phyloP scores from a whole-genome alignment of 192 early-diverging fungal species.

The Gigaspora rosea region DNA sequence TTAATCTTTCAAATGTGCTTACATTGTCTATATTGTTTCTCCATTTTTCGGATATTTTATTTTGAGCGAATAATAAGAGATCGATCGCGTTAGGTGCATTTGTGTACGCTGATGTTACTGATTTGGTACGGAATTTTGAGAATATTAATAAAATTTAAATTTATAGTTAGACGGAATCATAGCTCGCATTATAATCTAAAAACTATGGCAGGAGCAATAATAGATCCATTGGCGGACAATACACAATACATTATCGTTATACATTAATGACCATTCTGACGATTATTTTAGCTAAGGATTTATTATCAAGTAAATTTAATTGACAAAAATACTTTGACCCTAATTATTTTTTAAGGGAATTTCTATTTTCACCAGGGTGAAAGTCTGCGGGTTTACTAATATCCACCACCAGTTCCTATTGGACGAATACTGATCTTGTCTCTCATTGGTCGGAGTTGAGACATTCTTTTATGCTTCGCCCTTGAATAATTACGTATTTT shows the following conservation, averaged over 20 bases:
- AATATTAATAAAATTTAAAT: not conserved
- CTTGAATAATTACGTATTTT: too few species aligned
- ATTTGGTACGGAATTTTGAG: slow-evolving; percentile 58
- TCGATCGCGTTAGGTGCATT: slow-evolving; percentile 73
- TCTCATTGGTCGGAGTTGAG: too few species aligned
- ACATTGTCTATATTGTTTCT: slow-evolving; percentile 76
- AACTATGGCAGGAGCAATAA: slow-evolving; percentile 82
- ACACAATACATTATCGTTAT: slow-evolving; percentile 66
- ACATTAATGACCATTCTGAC: slow-evolving; percentile 84
- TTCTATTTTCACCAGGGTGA: too few species aligned
- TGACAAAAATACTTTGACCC: not conserved
- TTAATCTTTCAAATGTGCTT: slow-evolving; percentile 87
- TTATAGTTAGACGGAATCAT: slow-evolving; percentile 80
- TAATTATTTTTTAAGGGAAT: not conserved
- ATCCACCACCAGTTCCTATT: too few species aligned
- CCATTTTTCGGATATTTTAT: slow-evolving; percentile 93
- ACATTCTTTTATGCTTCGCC: too few species aligned
- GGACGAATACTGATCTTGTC: too few species aligned
- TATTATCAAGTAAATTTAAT: slow-evolving; percentile 67
- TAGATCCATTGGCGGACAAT: slow-evolving; percentile 95
- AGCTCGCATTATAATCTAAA: slow-evolving; percentile 85
- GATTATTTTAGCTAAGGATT: slow-evolving; percentile 66
- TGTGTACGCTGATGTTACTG: slow-evolving; percentile 80
- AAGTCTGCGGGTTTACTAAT: too few species aligned
- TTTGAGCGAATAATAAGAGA: slow-evolving; percentile 64